A percentile compares a stretch with the other conserved stretches of the same genome.
Conservation (phyloP, 257 asterid species). For the Jacaranda copaia region DNA sequence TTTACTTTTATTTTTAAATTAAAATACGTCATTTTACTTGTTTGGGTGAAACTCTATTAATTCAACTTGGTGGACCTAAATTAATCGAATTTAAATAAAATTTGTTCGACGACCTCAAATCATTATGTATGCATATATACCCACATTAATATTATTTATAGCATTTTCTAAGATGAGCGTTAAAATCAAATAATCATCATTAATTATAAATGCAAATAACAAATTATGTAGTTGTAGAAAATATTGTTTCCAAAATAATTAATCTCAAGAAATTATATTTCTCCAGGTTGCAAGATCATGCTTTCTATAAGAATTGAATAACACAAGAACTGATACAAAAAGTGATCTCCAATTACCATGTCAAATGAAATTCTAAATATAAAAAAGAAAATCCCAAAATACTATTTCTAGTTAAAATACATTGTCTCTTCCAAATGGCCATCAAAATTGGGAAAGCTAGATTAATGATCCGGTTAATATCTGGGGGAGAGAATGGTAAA, state of each 20-base stretch:
- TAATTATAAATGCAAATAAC: too few relatives aligned
- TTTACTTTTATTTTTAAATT: too few relatives aligned
- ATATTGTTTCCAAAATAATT: background rate
- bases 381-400: background rate
- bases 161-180: background rate
- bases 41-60: too few relatives aligned
- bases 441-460: constrained; percentile 33
- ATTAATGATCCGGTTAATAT: background rate
- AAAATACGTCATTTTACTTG: too few relatives aligned
- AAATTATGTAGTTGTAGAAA: too few relatives aligned
- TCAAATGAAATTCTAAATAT: background rate
- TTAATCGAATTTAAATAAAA: too few relatives aligned
- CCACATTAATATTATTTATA: background rate
- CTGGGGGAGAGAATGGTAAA: background rate
- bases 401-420: background rate
- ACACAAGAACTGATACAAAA: background rate
- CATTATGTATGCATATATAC: too few relatives aligned
- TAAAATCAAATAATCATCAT: background rate
- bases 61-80: too few relatives aligned
- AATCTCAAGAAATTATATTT: background rate
- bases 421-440: background rate
- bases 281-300: background rate
- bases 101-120: too few relatives aligned
- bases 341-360: background rate
- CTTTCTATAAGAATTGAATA: background rate